Percentiles rank a stretch among this genome's conserved stretches.
Evolutionary conservation across 768 basidiomycete genomes (phyloP).

Genomic region (Lactarius tabidus): DNA sequence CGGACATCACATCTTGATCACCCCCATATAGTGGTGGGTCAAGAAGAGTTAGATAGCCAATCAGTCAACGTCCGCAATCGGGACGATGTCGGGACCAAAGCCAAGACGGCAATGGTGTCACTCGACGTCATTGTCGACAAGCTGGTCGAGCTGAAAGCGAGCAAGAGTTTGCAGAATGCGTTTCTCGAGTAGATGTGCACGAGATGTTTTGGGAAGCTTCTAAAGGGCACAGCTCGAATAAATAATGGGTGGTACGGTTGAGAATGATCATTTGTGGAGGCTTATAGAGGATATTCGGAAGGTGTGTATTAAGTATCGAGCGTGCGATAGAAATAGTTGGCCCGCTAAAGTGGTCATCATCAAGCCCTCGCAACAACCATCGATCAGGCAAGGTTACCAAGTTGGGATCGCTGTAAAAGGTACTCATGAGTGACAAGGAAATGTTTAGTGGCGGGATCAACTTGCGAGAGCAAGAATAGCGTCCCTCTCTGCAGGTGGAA

Average conservation of each 20-base stretch:
- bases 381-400: slow-evolving; percentile 20
- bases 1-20: neutral
- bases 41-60: slow-evolving; percentile 78
- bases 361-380: neutral
- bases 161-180: slow-evolving; percentile 50
- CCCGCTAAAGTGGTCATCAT: neutral
- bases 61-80: slow-evolving; percentile 96
- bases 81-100: slow-evolving; percentile 86
- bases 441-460: neutral
- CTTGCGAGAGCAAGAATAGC: slow-evolving; percentile 47
- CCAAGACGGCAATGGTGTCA: slow-evolving; percentile 68
- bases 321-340: neutral
- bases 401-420: slow-evolving; percentile 18
- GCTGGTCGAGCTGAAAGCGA: slow-evolving; percentile 66
- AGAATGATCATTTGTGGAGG: neutral
- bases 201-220: neutral
- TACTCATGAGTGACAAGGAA: neutral
- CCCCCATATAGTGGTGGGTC: slow-evolving; percentile 73
- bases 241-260: neutral
- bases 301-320: neutral
- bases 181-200: slow-evolving; percentile 34
- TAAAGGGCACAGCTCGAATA: slow-evolving; percentile 1
- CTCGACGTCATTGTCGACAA: slow-evolving; percentile 69
- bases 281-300: neutral
- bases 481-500: slow-evolving; percentile 73